Evolutionary conservation across 495 filamentous ascomycete genomes (phyloP).

Genomic region (Cercophora samala): DNA sequence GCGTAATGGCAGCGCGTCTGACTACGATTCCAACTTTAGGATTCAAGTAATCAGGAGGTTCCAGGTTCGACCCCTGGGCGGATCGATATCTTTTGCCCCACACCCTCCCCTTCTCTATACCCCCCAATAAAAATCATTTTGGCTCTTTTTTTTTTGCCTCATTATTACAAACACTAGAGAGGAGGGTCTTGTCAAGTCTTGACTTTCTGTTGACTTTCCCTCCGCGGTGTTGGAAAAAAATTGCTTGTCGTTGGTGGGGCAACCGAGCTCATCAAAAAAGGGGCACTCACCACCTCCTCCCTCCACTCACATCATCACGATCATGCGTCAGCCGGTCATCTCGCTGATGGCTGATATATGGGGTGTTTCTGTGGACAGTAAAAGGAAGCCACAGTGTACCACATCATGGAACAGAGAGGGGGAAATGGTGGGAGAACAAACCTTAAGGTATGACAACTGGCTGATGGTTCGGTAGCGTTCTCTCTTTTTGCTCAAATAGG

Average conservation of each 20-base stretch:
- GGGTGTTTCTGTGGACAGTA: too few relatives aligned
- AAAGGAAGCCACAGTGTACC: too few relatives aligned
- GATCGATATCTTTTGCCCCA: not conserved
- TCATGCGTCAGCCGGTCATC: not conserved
- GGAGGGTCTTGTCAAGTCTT: too few relatives aligned
- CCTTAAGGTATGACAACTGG: too few relatives aligned
- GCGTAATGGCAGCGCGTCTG: conserved; percentile 8
- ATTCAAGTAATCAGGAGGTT: conserved; percentile 8
- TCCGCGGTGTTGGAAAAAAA: too few relatives aligned
- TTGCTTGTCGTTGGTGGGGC: not conserved
- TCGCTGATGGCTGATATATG: too few relatives aligned
- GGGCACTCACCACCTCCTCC: not conserved
- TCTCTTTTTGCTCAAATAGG: too few relatives aligned
- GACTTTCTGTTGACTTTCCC: not conserved
- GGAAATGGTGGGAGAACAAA: too few relatives aligned
- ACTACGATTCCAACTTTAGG: not conserved
- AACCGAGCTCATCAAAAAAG: not conserved
- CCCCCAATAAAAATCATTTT: too few relatives aligned
- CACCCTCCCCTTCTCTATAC: not conserved
- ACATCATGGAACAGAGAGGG: too few relatives aligned
- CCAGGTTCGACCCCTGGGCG: conserved; percentile 7
- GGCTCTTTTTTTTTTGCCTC: not conserved
- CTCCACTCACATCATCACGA: not conserved
- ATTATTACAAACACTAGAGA: too few relatives aligned
- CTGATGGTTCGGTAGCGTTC: too few relatives aligned